Conservation (phyloP, 2,329 filamentous ascomycete species). For the Chrysoporthe cubensis region DNA sequence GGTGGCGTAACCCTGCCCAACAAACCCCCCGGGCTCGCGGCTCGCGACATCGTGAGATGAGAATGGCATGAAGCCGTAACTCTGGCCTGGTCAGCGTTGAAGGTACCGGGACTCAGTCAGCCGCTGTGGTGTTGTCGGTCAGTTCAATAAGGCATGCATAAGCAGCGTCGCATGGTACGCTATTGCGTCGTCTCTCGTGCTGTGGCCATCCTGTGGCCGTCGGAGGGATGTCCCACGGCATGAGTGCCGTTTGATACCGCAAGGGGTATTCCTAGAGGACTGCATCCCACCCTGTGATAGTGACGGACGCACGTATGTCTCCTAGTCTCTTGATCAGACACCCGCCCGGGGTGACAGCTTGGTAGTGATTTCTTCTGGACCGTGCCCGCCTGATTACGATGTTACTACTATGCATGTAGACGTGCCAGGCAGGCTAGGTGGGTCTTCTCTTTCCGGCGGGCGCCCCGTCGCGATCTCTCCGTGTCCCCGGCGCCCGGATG, state of each 20-base stretch:
- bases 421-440: too few species aligned
- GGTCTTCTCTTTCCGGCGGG: too few species aligned
- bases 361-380: too few species aligned
- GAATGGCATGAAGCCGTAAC: background rate
- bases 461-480: too few species aligned
- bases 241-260: background rate
- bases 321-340: too few species aligned
- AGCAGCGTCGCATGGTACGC: background rate
- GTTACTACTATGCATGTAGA: too few species aligned
- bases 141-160: background rate
- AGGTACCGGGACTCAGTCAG: background rate
- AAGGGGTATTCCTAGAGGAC: background rate
- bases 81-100: too few species aligned
- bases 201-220: too few species aligned
- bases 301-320: too few species aligned
- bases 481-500: too few species aligned
- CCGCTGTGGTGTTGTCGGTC: background rate
- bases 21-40: background rate
- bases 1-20: background rate
- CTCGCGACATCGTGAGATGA: background rate
- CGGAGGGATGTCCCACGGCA: background rate
- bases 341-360: too few species aligned
- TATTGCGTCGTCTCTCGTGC: background rate
- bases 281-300: background rate
- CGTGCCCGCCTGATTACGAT: too few species aligned